Evolutionary conservation across 495 filamentous ascomycete genomes (phyloP).

Genomic region (Thermothielavioides terrestris): DNA sequence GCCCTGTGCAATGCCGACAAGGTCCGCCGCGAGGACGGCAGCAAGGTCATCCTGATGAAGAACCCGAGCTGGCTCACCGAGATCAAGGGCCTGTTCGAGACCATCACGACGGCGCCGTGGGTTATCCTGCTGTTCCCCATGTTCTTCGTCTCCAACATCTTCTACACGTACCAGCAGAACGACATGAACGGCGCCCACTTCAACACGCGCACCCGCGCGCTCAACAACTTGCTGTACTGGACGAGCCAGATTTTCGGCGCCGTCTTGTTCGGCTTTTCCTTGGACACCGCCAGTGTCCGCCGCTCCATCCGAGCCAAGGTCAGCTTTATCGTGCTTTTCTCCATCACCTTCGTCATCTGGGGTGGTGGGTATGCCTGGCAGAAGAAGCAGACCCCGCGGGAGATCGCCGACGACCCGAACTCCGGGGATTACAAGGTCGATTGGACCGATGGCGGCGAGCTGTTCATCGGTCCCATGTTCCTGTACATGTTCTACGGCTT

Average conservation of each 20-base stretch:
- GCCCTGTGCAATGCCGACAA: constrained; percentile 66
- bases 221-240: constrained; percentile 86
- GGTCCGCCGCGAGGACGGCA: constrained; percentile 72
- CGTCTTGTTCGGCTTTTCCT: constrained; percentile 61
- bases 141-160: constrained; percentile 75
- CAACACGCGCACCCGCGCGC: constrained; percentile 69
- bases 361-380: constrained; percentile 81
- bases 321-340: constrained; percentile 56
- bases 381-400: constrained; percentile 47
- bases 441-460: constrained; percentile 49
- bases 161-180: constrained; percentile 65
- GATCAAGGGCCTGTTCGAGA: constrained; percentile 68
- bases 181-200: constrained; percentile 63
- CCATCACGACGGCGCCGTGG: constrained; percentile 62
- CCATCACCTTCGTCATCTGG: constrained; percentile 77
- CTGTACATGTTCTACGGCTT: constrained; percentile 92
- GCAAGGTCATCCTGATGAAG: constrained; percentile 72
- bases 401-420: constrained; percentile 27
- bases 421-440: constrained; percentile 39
- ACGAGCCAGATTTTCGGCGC: constrained; percentile 80
- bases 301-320: constrained; percentile 68
- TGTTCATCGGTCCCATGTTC: constrained; percentile 75
- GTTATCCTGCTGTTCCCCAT: constrained; percentile 81
- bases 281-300: constrained; percentile 57
- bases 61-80: constrained; percentile 76